These are phyloP conservation scores for Aspergillus mulundensis DNA, from an alignment of 495 filamentous ascomycete genomes.

Conservation along the genomic window DNA sequence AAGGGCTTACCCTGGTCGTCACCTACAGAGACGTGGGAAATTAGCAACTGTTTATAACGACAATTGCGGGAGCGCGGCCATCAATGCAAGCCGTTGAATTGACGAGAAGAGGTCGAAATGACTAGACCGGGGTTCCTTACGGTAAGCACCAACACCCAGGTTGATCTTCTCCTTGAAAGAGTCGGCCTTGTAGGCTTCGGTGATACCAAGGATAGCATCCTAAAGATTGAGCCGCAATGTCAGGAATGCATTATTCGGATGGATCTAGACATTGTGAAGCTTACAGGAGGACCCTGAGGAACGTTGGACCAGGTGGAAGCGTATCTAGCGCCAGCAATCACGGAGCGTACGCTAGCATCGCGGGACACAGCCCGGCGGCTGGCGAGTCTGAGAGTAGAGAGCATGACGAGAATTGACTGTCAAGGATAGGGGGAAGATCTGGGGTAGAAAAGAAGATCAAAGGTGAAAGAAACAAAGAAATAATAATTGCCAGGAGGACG, in stretches of 20 bases:
- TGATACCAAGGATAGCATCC: constrained; percentile 92
- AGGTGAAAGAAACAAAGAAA: constrained; percentile 17
- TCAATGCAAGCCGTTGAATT: neutral
- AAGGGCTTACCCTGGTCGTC: constrained; percentile 97
- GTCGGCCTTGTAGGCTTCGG: constrained; percentile 98
- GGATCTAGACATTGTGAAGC: constrained; percentile 30
- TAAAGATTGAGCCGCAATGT: constrained; percentile 22
- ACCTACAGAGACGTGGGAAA: constrained; percentile 37
- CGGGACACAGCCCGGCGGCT: constrained; percentile 50
- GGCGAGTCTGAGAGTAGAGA: constrained; percentile 54
- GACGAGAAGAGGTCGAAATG: neutral
- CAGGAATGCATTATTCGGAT: constrained; percentile 22
- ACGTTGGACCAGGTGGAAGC: constrained; percentile 86
- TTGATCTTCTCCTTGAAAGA: constrained; percentile 92
- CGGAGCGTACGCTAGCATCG: constrained; percentile 42
- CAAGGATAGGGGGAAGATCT: constrained; percentile 12
- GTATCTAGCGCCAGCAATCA: constrained; percentile 55
- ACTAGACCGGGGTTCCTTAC: constrained; percentile 27
- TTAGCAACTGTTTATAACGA: neutral
- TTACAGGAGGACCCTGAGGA: constrained; percentile 88
- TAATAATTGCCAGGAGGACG: constrained; percentile 13
- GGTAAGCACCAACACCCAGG: constrained; percentile 66
- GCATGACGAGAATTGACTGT: constrained; percentile 35
- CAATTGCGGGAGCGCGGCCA: neutral
- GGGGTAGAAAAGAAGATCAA: constrained; percentile 14